Conservation (phyloP, 208 protist species). For the Trypanosoma cruzi region DNA sequence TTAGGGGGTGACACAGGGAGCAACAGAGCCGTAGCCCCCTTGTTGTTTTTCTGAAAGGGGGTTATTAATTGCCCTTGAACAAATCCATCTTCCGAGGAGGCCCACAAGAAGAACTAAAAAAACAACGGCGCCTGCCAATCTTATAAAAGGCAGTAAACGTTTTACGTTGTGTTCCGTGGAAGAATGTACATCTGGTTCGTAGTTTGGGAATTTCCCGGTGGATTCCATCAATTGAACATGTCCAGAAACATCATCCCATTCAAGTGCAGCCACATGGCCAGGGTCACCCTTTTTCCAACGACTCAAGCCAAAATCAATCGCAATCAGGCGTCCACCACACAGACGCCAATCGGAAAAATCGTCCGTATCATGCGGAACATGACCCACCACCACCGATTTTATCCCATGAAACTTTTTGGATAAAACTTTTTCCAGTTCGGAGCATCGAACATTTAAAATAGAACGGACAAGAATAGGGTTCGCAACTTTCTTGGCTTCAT, state of each 20-base stretch:
- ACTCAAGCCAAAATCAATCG: slow-evolving; percentile 91
- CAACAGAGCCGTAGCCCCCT: slow-evolving; percentile 8
- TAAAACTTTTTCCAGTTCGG: slow-evolving; percentile 62
- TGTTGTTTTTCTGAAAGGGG: not conserved
- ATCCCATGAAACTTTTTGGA: slow-evolving; percentile 77
- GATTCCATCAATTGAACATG: slow-evolving; percentile 78
- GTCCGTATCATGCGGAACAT: slow-evolving; percentile 81
- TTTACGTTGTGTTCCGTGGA: not conserved
- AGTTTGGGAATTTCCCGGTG: slow-evolving; percentile 33
- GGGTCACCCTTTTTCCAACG: slow-evolving; percentile 90
- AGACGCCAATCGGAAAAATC: slow-evolving; percentile 84
- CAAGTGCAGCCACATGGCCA: slow-evolving; percentile 82
- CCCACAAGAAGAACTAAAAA: slow-evolving; percentile 23
- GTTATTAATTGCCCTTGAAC: not conserved
- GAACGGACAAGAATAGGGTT: slow-evolving; percentile 89
- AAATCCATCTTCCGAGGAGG: slow-evolving; percentile 7
- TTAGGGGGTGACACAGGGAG: not conserved
- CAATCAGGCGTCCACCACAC: slow-evolving; percentile 74
- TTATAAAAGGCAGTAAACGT: slow-evolving; percentile 34
- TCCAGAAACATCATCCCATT: slow-evolving; percentile 80
- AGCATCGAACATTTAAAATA: slow-evolving; percentile 85
- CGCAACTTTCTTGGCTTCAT: slow-evolving; percentile 60
- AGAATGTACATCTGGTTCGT: slow-evolving; percentile 21
- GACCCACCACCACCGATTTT: slow-evolving; percentile 86
- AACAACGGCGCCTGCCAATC: slow-evolving; percentile 27